A percentile compares a stretch with the other conserved stretches of the same genome.
phyloP scores from a whole-genome alignment of 2,329 filamentous ascomycete genomes.

The Aspergillus sp. region DNA sequence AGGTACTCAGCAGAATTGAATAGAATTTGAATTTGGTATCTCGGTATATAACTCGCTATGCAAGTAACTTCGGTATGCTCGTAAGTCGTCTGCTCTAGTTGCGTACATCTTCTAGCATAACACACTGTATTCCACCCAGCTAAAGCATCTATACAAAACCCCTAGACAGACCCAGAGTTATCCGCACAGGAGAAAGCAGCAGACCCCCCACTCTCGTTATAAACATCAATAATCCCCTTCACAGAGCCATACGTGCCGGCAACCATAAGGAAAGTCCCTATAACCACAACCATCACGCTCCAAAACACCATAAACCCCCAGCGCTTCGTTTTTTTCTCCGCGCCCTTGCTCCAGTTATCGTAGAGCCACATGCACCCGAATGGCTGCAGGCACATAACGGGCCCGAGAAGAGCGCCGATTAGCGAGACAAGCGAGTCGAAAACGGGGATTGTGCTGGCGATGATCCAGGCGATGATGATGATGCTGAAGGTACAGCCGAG shows the following conservation, averaged over 20 bases:
- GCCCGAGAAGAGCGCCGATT: conserved; percentile 20
- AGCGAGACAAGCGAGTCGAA: conserved; percentile 20
- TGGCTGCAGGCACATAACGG: conserved; percentile 19
- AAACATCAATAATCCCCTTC: conserved; percentile 39
- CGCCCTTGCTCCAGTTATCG: conserved; percentile 30
- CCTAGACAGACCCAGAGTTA: conserved; percentile 32
- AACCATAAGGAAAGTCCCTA: conserved; percentile 45
- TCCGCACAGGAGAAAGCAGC: conserved; percentile 46
- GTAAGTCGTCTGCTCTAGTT: too few species aligned
- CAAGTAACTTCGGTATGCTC: too few species aligned
- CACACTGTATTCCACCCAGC: too few species aligned
- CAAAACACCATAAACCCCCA: conserved; percentile 24
- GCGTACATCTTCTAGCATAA: too few species aligned
- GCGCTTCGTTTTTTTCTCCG: conserved; percentile 5
- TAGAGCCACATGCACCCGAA: conserved; percentile 28
- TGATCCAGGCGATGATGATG: conserved; percentile 18
- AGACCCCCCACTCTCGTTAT: conserved; percentile 35
- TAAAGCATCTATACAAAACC: too few species aligned
- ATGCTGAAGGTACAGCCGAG: conserved; percentile 18
- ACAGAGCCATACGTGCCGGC: conserved; percentile 48
- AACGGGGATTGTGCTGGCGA: conserved; percentile 22
- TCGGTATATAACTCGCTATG: too few species aligned
- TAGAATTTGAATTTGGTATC: too few species aligned
- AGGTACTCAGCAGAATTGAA: too few species aligned
- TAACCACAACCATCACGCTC: conserved; percentile 36